These are phyloP conservation scores for Stagonosporopsis chrysanthemi DNA, from an alignment of 2,329 filamentous ascomycete species.

Conservation along the genomic window DNA sequence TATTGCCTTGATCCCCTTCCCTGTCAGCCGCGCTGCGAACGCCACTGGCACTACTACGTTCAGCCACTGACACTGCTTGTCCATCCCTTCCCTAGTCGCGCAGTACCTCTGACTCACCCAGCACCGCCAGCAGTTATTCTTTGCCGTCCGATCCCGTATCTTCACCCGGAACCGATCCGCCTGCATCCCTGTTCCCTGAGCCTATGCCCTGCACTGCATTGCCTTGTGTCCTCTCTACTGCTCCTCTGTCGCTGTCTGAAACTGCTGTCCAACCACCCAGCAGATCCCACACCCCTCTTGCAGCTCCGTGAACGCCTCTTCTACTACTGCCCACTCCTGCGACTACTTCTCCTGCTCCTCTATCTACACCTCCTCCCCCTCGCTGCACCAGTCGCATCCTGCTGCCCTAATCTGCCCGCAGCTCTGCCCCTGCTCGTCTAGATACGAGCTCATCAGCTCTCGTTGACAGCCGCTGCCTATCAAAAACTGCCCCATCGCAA, in stretches of 20 bases:
- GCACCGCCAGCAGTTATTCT: not conserved
- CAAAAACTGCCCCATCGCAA: constrained; percentile 4
- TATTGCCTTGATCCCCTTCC: not conserved
- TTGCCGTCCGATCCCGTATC: not conserved
- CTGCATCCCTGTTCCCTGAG: not conserved
- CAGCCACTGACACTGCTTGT: not conserved
- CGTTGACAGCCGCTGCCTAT: constrained; percentile 1
- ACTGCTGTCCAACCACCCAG: not conserved
- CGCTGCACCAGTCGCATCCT: constrained; percentile 8
- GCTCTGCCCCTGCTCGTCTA: constrained; percentile 10
- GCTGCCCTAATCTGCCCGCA: constrained; percentile 1
- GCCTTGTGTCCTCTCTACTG: no score
- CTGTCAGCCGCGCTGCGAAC: not conserved
- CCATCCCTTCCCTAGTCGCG: not conserved
- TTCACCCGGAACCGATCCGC: not conserved
- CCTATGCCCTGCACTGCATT: no score
- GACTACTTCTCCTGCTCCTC: constrained; percentile 2
- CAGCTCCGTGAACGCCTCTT: not conserved
- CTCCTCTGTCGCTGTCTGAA: no score
- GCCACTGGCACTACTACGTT: constrained; percentile 4
- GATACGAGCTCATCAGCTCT: constrained; percentile 17
- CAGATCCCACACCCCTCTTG: not conserved
- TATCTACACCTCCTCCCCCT: not conserved
- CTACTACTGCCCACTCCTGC: not conserved
- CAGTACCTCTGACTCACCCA: no score